Base-by-base conservation (phyloP, 2,329 filamentous ascomycete genomes). In the Fusarium incarnatum region DNA sequence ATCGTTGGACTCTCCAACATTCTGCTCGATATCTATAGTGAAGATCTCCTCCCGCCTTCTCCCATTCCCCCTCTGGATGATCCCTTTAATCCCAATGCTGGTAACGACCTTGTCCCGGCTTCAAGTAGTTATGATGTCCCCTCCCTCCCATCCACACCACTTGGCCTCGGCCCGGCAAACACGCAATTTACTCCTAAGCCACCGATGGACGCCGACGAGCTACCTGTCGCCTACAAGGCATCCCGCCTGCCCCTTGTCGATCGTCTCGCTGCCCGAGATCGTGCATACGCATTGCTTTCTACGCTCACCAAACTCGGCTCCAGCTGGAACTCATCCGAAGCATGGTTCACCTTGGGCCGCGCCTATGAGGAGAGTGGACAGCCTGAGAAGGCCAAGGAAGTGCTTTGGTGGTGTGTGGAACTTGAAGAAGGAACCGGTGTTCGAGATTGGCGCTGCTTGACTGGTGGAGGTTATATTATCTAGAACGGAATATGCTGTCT, bases 391-490 rank as follows among this genome's bases (percentile, higher is more conserved):
- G 92, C 96, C 16, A 97, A 94, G 82, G 92, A 96, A 73, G 94
- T 94, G 47, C 85, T 98, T 9, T 98, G 96, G 96, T 98, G 95
- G 94, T 97, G 94, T 74, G 92, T 99, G 15, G 94, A 98, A 80
- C 84, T 99, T 30, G 96, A 98, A 78, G 95, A 99, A 78, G 89
- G 89, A 10, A 89, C 88, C 70, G 93, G 91, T 0, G 87, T 97
- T 49, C 88, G 96, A 60, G 87, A 88, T 62, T 98, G 95, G 96
- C 86, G 84, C 30, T 90, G 87, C 71, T 85, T 94, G 28, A 90
- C 88, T 6, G 85, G 85, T 52, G 89, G 89, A 22, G 87, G 91
- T 22, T 93, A 92, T 80, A 87, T 92, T 42, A 72, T 82, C 34
- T 81, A 73, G 61, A 48, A 25, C 37, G 25, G 13, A 11, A 45